Percentiles rank a stretch among this genome's conserved stretches.
Conservation (phyloP, 2,329 filamentous ascomycete species). For the Huntiella omanensis region DNA sequence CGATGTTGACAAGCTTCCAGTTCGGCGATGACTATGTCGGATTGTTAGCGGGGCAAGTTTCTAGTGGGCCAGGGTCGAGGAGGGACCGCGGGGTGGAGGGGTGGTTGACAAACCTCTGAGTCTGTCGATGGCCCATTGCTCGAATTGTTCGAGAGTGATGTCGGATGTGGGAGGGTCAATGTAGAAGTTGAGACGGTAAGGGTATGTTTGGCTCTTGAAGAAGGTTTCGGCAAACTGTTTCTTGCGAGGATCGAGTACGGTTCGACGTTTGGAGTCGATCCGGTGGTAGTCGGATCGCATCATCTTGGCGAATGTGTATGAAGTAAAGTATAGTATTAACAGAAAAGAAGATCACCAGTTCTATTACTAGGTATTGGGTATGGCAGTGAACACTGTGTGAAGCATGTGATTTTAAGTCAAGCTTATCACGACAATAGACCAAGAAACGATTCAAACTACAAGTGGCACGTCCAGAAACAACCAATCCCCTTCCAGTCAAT, state of each 20-base stretch:
- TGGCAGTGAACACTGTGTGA: no score
- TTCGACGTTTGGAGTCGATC: constrained; percentile 53
- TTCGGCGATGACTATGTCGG: constrained; percentile 48
- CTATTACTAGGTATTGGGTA: background rate
- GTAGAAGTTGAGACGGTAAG: constrained; percentile 84
- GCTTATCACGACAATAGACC: background rate
- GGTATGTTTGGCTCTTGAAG: constrained; percentile 64
- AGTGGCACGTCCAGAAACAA: background rate
- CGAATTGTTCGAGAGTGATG: constrained; percentile 91
- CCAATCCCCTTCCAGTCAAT: background rate
- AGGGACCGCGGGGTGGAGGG: background rate
- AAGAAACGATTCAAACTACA: background rate
- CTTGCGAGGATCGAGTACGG: constrained; percentile 60
- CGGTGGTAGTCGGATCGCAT: constrained; percentile 32
- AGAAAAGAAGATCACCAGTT: background rate
- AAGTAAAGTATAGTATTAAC: background rate
- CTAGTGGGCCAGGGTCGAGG: constrained; percentile 12
- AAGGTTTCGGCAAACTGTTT: constrained; percentile 64
- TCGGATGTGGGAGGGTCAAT: constrained; percentile 72
- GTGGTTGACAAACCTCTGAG: constrained; percentile 43
- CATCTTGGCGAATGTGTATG: constrained; percentile 19
- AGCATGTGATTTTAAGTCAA: background rate
- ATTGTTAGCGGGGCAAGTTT: constrained; percentile 16
- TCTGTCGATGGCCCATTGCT: constrained; percentile 94
- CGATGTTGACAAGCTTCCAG: constrained; percentile 90